Conservation (phyloP, 2,329 filamentous ascomycete species). For the Pseudogymnoascus sp. region DNA sequence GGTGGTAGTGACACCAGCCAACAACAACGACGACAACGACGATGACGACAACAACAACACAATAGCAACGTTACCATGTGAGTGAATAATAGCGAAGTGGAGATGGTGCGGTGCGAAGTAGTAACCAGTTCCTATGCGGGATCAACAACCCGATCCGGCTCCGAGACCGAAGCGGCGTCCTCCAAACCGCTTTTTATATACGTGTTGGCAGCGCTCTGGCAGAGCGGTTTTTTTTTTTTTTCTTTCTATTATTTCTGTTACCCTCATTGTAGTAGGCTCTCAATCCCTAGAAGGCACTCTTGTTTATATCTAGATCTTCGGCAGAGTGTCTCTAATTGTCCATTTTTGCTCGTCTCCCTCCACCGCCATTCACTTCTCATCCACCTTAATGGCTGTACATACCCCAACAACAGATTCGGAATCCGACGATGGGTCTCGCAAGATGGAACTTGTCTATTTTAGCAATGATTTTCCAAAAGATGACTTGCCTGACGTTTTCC, state of each 20-base stretch:
- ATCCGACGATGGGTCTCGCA: background rate
- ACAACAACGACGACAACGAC: background rate
- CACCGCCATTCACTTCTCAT: background rate
- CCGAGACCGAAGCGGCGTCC: background rate
- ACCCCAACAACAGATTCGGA: background rate
- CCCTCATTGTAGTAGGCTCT: background rate
- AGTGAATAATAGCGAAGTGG: background rate
- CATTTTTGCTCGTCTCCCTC: background rate
- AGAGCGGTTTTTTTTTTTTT: background rate
- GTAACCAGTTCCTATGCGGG: background rate
- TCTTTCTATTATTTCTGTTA: background rate
- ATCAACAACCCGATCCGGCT: background rate
- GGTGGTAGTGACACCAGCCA: background rate
- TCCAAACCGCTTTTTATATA: background rate
- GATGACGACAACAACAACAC: background rate
- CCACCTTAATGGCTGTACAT: background rate
- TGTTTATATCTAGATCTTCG: background rate
- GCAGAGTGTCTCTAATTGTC: background rate
- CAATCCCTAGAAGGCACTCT: background rate
- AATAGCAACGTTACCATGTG: background rate
- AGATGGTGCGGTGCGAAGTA: background rate
- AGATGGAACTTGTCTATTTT: background rate
- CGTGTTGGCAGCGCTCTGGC: background rate
- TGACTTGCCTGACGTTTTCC: background rate
- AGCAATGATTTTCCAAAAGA: background rate